Evolutionary conservation across 495 filamentous ascomycete genomes (phyloP), one percentile per base, ranked within the genome.

Genomic region (Evernia prunastri): DNA sequence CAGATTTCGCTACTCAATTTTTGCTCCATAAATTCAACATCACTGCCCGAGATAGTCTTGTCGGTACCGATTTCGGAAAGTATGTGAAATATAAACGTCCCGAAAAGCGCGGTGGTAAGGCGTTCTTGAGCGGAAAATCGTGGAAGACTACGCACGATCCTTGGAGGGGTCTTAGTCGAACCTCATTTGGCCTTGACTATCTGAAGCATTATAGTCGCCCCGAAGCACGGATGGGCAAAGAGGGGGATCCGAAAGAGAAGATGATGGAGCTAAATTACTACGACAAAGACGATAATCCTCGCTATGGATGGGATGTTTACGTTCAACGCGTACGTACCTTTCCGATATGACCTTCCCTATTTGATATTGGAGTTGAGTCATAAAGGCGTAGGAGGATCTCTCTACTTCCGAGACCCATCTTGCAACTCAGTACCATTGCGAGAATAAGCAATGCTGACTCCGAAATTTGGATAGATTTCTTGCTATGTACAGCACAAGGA

Each of bases 11-110:
- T 3, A 76, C 73, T 20, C 72, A 66, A 12, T 84, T 78, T 59
- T 69, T 84, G 0, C 72, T 82, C 29, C 70, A 73, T n/a, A 84
- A 83, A 66, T 84, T 80, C 71, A 81, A 81, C 47, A 81, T 84
- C 51, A 72, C 78, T 58, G 70, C 76, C 42, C 65, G 66, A 11
- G 72, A 80, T 59, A 77, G 80, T 29, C 63, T 79, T 0, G 74
- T 81, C 2, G 79, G 75, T 33, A 77, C 78, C 23, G 74, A 73
- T 56, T 84, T 84, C 67, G 81, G 74, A 18, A 71, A 77, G 51
- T 84, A 80, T 75, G 72, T 81, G 3, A 67, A 74, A 37, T 78
- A 78, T 54, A 78, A 76, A 63, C 75, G 72, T 33, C 78, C 80
- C 8, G 74, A 76, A 58, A 69, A 74, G 8, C 72, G 78, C 11